Evolutionary conservation across 2,329 filamentous ascomycete species (phyloP).

Genomic region (Corynespora cassiicola): DNA sequence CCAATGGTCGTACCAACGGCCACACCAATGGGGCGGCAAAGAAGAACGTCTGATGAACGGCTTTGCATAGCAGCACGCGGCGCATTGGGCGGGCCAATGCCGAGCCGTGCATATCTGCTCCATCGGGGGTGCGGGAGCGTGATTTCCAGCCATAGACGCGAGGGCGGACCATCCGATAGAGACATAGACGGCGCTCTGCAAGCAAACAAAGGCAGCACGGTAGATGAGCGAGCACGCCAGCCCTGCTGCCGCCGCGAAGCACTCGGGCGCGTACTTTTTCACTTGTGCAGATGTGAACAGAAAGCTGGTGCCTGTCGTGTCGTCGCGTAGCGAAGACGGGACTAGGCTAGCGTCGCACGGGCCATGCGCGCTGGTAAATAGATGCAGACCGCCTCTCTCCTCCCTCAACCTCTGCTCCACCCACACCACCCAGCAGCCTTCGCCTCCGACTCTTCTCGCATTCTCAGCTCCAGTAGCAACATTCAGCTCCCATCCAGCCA

Average conservation of each 20-base stretch:
- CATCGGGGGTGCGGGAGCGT: too few relatives aligned
- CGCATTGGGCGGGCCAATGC: too few relatives aligned
- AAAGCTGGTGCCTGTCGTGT: conserved; percentile 21
- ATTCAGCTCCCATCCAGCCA: conserved; percentile 44
- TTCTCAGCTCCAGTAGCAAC: conserved; percentile 37
- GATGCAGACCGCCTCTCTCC: conserved; percentile 17
- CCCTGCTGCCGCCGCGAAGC: too few relatives aligned
- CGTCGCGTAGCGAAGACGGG: conserved; percentile 16
- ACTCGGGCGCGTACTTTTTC: too few relatives aligned
- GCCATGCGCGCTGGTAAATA: conserved; percentile 27
- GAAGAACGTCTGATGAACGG: conserved; percentile 41
- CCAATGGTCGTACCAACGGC: conserved; percentile 14
- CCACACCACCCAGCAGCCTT: conserved; percentile 35
- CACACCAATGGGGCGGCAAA: conserved; percentile 32
- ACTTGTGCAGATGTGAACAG: too few relatives aligned
- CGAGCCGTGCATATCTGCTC: too few relatives aligned
- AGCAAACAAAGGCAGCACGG: too few relatives aligned
- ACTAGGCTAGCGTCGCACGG: conserved; percentile 22
- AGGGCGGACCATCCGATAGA: too few relatives aligned
- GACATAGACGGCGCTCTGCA: too few relatives aligned
- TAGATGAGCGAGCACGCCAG: too few relatives aligned
- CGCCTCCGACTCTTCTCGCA: conserved; percentile 35
- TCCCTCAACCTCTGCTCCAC: conserved; percentile 21
- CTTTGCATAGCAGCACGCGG: too few relatives aligned
- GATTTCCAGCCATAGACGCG: too few relatives aligned